Evolutionary conservation across 208 protist genomes (phyloP), one percentile per base, ranked within the genome.

Genomic region (Leishmania tropica): DNA sequence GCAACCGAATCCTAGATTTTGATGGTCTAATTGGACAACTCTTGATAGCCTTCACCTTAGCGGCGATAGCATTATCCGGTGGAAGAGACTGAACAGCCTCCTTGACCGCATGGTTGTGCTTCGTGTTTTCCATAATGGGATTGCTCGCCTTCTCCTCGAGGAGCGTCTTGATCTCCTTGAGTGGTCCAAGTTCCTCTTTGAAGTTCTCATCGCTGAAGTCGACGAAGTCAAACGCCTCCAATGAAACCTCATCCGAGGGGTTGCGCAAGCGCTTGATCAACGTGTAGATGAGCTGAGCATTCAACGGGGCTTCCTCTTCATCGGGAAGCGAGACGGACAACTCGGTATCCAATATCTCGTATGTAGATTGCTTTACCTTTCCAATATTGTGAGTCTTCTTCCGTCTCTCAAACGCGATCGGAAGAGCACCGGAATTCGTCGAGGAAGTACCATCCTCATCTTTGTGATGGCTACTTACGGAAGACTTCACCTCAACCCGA

Each of bases 181-280:
- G 65, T 7, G 84, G 84, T 40, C 72, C 71, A 24, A 92, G 78
- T 37, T 88, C 86, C 37, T 90, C 81, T 71, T 88, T 77, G 78
- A 92, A 92, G 42, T 88, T 89, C 17, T 84, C 85, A 77, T 92
- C 85, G 77, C 85, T 81, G 68, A 88, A 94, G 71, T 90, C 79
- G 0, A 94, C 42, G 48, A 84, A 87, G n/a, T 85, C 83, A 60
- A 89, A 89, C 17, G 86, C 83, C 64, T 89, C 86, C 17, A 83
- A 84, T 24, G 80, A 78, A 28, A 89, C 79, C 31, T 89, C 83
- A 67, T 84, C 80, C 13, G 79, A 54, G 0, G 83, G 78, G 62
- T 86, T 86, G 62, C 83, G 78, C 19, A 86, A 76, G 4, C 83
- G 83, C 56, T 86, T 86, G 2, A 80, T 76, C 15, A 86, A 72